Base-by-base conservation (phyloP, 768 basidiomycete species). In the Mycena chlorophos region DNA sequence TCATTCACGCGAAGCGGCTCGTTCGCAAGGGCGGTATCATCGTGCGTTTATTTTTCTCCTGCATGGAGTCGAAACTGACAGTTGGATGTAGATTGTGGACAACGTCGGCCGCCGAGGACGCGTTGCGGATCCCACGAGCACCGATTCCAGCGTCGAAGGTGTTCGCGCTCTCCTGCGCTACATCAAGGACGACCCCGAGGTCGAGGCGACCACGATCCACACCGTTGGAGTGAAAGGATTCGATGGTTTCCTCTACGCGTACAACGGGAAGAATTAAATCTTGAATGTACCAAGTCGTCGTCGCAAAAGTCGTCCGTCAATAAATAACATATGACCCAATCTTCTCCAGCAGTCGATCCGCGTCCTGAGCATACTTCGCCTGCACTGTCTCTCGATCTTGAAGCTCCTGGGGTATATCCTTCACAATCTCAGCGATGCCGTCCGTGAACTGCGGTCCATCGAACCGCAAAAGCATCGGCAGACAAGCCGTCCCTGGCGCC, bases 11-110 rank as follows among this genome's bases (percentile, higher is more conserved):
- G 0, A 83, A 88, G 63, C 77, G 86, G 14, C 73, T 89, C 5
- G 74, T 83, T 0, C 73, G 80, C 47, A 75, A 76, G 38, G 82
- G 84, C 13, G 86, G 85, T 14, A 76, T 87, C 20, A 85, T 89
- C 53, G 83, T 83, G 62, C 57, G 81, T 75, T 10, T 3, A 12
- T 29, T 25, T 45, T n/a, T 17, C 50, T 42, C 27, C 46, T 4
- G 28, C 17, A 43, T 28, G 26, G 26, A 10, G 5, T 46, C 22
- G 26, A 5, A 5, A 25, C 23, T 25, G n/a, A 28, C 23, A 6
- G 45, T 23, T n/a, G n/a, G n/a, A 5, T 26, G 6, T 54, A 83
- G 80, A 80, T 84, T 54, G 80, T 85, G 10, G 85, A 86, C 66
- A 87, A 87, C 61, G 81, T 84, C 29, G 83, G 83, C 4, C 75